Evolutionary conservation across 176 grass and related monocot species (phyloP).

Genomic region (Phoenix dactylifera): DNA sequence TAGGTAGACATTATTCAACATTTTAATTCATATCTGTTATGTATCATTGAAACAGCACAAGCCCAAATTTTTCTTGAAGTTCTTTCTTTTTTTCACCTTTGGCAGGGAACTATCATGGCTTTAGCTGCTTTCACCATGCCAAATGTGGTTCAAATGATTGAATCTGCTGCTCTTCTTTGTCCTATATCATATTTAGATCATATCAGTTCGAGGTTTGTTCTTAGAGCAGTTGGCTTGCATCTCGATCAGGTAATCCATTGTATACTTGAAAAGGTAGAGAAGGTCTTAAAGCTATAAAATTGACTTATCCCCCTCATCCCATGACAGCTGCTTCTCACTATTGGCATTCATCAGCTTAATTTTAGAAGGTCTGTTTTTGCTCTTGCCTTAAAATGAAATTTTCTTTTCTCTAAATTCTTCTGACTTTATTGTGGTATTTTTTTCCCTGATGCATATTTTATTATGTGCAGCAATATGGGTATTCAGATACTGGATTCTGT

Average conservation of each 20-base stretch:
- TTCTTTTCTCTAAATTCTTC: constrained; percentile 10
- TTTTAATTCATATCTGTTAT: no score
- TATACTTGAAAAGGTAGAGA: background rate
- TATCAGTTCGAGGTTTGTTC: constrained; percentile 65
- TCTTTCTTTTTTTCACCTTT: constrained; percentile 6
- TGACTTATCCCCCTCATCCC: background rate
- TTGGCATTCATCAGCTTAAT: constrained; percentile 90
- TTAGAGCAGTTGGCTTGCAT: constrained; percentile 72
- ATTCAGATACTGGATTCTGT: constrained; percentile 69
- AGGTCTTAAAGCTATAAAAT: background rate
- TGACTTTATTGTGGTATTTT: constrained; percentile 8
- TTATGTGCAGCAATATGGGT: constrained; percentile 40
- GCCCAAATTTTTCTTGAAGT: background rate
- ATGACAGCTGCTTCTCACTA: constrained; percentile 57
- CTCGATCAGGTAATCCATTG: constrained; percentile 69
- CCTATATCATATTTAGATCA: constrained; percentile 96
- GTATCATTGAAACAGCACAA: no score
- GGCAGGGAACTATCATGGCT: constrained; percentile 95
- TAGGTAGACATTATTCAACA: background rate
- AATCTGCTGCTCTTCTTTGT: constrained; percentile 88
- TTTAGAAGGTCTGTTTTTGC: constrained; percentile 55
- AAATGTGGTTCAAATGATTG: constrained; percentile 61
- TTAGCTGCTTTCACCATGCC: constrained; percentile 77
- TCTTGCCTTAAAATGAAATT: background rate
- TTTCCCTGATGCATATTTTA: constrained; percentile 9